Percentiles rank a stretch among this genome's conserved stretches.
Evolutionary conservation across 768 basidiomycete species (phyloP).

Genomic region (Naganishia randhawae): DNA sequence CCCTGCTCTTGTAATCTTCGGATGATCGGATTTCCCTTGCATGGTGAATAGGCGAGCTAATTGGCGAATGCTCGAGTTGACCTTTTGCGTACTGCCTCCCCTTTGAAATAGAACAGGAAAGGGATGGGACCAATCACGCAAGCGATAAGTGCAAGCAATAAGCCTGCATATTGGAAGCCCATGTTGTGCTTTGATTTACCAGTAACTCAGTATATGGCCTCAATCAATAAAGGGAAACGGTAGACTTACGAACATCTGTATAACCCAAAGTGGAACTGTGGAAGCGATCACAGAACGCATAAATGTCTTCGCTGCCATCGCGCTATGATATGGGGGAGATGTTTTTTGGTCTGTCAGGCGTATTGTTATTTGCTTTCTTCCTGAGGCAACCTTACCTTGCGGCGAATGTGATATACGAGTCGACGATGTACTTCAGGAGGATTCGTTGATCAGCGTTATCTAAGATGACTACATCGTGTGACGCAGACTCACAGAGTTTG

Average conservation of each 20-base stretch:
- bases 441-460: background rate
- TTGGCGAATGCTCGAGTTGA: conserved; percentile 30
- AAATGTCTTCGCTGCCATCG: conserved; percentile 63
- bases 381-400: conserved; percentile 29
- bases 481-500: conserved; percentile 52
- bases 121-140: conserved; percentile 38
- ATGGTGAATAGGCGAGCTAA: background rate
- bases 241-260: conserved; percentile 56
- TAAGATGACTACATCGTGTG: background rate
- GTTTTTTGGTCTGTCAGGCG: background rate
- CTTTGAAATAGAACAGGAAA: conserved; percentile 38
- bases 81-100: conserved; percentile 33
- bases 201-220: background rate
- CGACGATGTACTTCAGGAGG: conserved; percentile 18
- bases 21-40: background rate
- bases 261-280: conserved; percentile 71
- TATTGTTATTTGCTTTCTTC: background rate
- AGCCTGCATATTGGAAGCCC: conserved; percentile 37
- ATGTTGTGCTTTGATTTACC: conserved; percentile 31
- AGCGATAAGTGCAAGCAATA: conserved; percentile 37
- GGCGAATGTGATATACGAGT: conserved; percentile 46
- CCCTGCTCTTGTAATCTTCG: too few species aligned
- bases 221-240: background rate
- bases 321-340: conserved; percentile 45
- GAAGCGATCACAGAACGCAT: conserved; percentile 67